phyloP scores from a whole-genome alignment of 1,139 yeast species.

The Pichia sp. region DNA sequence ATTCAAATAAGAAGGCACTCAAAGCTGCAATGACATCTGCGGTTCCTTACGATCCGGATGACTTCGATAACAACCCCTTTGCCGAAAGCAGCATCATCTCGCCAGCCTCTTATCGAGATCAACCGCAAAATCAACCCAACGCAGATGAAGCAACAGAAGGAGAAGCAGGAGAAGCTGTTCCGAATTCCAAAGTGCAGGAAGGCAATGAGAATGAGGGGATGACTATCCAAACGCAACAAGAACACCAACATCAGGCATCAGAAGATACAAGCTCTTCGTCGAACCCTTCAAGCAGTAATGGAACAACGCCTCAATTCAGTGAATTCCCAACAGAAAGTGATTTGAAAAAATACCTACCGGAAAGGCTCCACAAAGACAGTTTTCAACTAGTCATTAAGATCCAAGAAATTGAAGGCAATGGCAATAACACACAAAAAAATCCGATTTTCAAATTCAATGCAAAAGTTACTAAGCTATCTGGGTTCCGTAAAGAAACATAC shows the following conservation, averaged over 20 bases:
- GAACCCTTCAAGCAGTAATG: slow-evolving; percentile 5
- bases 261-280: background rate
- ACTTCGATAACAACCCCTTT: slow-evolving; percentile 64
- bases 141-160: background rate
- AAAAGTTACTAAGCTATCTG: slow-evolving; percentile 47
- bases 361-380: slow-evolving; percentile 36
- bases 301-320: slow-evolving; percentile 17
- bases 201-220: background rate
- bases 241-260: background rate
- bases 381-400: slow-evolving; percentile 36
- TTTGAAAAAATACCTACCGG: slow-evolving; percentile 47
- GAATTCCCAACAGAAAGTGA: slow-evolving; percentile 37
- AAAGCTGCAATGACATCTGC: slow-evolving; percentile 44
- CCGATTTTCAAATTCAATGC: slow-evolving; percentile 48
- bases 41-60: slow-evolving; percentile 63
- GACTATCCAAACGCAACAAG: background rate
- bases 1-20: background rate
- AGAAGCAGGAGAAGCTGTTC: background rate
- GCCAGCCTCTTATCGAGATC: slow-evolving; percentile 13
- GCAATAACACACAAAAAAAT: slow-evolving; percentile 38
- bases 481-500: slow-evolving; percentile 67
- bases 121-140: background rate
- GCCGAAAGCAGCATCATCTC: slow-evolving; percentile 32
- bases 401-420: slow-evolving; percentile 45
- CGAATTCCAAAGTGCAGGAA: background rate